These are phyloP conservation scores for Chlamydomonas urium DNA, from an alignment of 139 green algal genomes.

Conservation along the genomic window DNA sequence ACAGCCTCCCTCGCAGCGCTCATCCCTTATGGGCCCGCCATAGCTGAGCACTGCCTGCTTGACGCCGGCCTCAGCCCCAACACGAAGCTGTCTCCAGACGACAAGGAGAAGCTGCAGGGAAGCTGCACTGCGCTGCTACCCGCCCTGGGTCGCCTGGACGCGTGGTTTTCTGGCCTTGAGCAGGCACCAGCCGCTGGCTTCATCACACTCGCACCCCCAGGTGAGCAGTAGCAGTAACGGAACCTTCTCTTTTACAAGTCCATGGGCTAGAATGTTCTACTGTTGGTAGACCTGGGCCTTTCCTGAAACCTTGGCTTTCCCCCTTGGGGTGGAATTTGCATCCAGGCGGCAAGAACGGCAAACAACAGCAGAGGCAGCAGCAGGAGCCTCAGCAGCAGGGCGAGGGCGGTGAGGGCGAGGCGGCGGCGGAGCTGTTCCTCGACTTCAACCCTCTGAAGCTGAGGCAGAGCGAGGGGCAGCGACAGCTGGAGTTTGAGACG, in stretches of 20 bases:
- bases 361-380: constrained; percentile 11
- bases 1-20: constrained; percentile 21
- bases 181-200: background rate
- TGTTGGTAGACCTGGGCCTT: too few relatives aligned
- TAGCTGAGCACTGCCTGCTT: constrained; percentile 78
- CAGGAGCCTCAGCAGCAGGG: constrained; percentile 1
- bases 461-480: constrained; percentile 45
- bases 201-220: constrained; percentile 4
- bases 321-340: too few relatives aligned
- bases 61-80: constrained; percentile 59
- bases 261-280: too few relatives aligned
- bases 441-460: constrained; percentile 79
- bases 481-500: constrained; percentile 53
- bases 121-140: constrained; percentile 28
- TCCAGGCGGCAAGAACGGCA: background rate
- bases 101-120: too few relatives aligned
- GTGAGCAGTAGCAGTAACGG: background rate
- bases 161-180: constrained; percentile 45
- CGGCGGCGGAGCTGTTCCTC: constrained; percentile 45
- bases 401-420: background rate
- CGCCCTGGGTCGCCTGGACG: constrained; percentile 37
- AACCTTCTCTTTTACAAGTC: too few relatives aligned
- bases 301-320: too few relatives aligned
- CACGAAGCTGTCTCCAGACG: too few relatives aligned
- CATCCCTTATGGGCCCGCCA: constrained; percentile 72